Percentiles rank a stretch among this genome's conserved stretches.
Conservation (phyloP, 1,284 basidiomycete species). For the Taiwanofungus camphoratus region DNA sequence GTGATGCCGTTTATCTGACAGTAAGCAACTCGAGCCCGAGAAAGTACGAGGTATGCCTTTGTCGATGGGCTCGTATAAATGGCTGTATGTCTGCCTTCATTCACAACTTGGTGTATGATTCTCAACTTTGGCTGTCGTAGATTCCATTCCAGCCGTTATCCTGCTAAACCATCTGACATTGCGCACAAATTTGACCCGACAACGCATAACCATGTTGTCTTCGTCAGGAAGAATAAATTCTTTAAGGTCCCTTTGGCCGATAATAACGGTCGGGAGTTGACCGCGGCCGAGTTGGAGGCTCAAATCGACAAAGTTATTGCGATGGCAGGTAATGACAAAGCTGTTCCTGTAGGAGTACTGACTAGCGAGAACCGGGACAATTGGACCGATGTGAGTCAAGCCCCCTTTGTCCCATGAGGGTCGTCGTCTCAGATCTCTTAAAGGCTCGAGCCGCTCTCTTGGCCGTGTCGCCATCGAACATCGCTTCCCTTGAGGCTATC, state of each 20-base stretch:
- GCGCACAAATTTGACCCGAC: slow-evolving; percentile 78
- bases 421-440: no score
- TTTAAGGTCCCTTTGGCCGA: slow-evolving; percentile 73
- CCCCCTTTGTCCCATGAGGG: no score
- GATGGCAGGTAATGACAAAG: slow-evolving; percentile 53
- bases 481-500: slow-evolving; percentile 69
- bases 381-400: slow-evolving; percentile 76
- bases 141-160: slow-evolving; percentile 90
- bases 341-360: slow-evolving; percentile 73
- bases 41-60: slow-evolving; percentile 78
- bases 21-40: slow-evolving; percentile 85
- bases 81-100: slow-evolving; percentile 72
- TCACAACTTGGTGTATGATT: background rate
- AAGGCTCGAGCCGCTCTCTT: slow-evolving; percentile 66
- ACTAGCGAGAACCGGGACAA: slow-evolving; percentile 87
- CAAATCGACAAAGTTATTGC: slow-evolving; percentile 79
- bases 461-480: slow-evolving; percentile 61
- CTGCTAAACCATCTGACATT: slow-evolving; percentile 78
- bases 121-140: slow-evolving; percentile 31
- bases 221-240: slow-evolving; percentile 89
- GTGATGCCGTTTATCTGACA: slow-evolving; percentile 23
- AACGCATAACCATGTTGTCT: slow-evolving; percentile 84
- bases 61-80: slow-evolving; percentile 95
- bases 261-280: slow-evolving; percentile 59
- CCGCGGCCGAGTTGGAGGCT: slow-evolving; percentile 74